Base-by-base conservation (phyloP, 352 stramenopile species). In the Globisporangium solare region DNA sequence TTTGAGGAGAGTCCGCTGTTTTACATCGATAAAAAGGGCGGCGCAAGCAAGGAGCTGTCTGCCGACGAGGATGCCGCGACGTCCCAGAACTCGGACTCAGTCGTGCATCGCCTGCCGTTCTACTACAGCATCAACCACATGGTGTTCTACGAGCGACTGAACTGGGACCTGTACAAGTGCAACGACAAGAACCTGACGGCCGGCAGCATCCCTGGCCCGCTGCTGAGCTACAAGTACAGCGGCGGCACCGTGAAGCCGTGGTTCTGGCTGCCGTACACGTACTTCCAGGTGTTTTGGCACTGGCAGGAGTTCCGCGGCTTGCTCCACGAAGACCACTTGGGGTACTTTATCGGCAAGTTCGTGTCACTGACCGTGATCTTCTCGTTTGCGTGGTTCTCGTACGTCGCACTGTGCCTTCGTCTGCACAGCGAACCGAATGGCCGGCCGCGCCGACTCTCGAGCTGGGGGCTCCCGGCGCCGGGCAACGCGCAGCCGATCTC, bases 41-140 rank as follows among this genome's bases (percentile, higher is more conserved):
- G 72, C 5, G 66, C 74, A 8, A 60, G 45, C 35, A 61, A 55
- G 0, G 66, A 82, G 7, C 7, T 10, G 27, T 11, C 27, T 11
- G 27, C 27, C 17, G 59, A 70, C 32, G 66, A 61, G 0, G 65
- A 73, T 18, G 61, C 73, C 27, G 58, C 56, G 27, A 53, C 40
- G 40, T 71, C 63, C 24, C 56, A 47, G 0, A 69, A 77, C 21
- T 50, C 71, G 35, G 66, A 70, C 32, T 86, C 74, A 13, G 73
- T 89, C 27, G 82, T 89, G 20, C 73, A 83, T 41, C 78, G 80
- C 15, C 62, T 92, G 59, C 83, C 80, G 43, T 92, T 92, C 57
- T 89, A 86, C 66, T 92, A 91, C 68, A 89, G 77, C 48, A 88
- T 92, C 63, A 92, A 92, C 61, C 83, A 92, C 76, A 91, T 92